Evolutionary conservation across 176 grass and related monocot genomes (phyloP).

Genomic region (Musa schizocarpa): DNA sequence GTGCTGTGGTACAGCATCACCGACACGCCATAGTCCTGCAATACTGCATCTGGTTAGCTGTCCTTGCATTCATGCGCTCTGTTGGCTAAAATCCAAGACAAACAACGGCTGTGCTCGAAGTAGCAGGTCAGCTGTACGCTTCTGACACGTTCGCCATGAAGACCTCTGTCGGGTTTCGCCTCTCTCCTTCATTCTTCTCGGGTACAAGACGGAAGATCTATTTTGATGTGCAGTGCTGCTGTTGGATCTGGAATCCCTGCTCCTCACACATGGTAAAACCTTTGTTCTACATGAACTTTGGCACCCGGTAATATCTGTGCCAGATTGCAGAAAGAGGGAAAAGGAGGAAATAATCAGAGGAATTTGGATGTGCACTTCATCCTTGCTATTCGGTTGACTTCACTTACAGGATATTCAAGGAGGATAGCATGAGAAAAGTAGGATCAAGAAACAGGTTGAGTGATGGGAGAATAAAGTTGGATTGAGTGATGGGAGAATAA

Average conservation of each 20-base stretch:
- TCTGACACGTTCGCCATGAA: too few relatives aligned
- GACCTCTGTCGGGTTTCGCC: neutral
- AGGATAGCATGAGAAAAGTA: too few relatives aligned
- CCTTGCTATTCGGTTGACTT: too few relatives aligned
- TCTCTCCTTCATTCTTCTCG: neutral
- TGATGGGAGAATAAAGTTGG: too few relatives aligned
- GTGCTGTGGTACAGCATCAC: conserved; percentile 69
- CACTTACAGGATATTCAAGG: too few relatives aligned
- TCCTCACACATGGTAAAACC: neutral
- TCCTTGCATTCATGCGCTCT: neutral
- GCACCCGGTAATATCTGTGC: neutral
- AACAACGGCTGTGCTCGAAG: too few relatives aligned
- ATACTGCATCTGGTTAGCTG: neutral
- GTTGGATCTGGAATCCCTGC: neutral
- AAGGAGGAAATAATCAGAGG: too few relatives aligned
- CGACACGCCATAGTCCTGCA: conserved; percentile 68
- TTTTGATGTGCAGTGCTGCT: neutral
- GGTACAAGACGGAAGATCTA: neutral
- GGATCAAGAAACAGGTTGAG: too few relatives aligned
- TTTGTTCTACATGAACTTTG: neutral
- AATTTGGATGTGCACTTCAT: too few relatives aligned
- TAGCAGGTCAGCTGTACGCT: too few relatives aligned
- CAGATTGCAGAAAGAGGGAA: too few relatives aligned
- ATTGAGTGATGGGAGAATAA: too few relatives aligned
- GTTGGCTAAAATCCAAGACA: neutral